Evolutionary conservation across 345 rosid species (phyloP), one percentile per base, ranked within the genome.

Genomic region (Gossypium mustelinum): DNA sequence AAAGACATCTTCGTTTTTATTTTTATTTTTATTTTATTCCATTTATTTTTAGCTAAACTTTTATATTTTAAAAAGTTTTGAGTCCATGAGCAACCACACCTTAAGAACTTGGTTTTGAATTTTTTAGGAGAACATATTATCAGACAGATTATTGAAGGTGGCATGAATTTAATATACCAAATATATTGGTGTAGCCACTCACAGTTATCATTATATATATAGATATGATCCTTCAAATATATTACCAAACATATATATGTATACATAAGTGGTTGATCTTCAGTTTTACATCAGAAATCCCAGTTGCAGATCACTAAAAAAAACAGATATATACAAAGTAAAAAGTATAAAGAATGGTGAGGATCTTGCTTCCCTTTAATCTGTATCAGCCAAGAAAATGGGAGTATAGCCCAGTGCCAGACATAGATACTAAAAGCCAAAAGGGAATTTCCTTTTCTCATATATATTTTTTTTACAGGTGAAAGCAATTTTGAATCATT

Each of bases 401-500:
- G 62, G 34, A 58, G 62, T 11, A 24, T 14, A 58, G 59, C 11
- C 59, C 59, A 56, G 59, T n/a, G 62, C 62, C 27, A 24, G 62
- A 58, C 29, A 22, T 57, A 10, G 62, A 22, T 22, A 57, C 62
- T 22, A 58, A 58, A 58, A 58, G 29, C 62, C 62, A 58, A 58
- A 58, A 58, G 62, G 62, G 62, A 11, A 22, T 58, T 22, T 58
- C 11, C 29, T 58, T 58, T 58, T 58, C 3, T 45, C 29, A 25
- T 50, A 4, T 56, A 7, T 3, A n/a, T 11, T 74, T 29, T 16
- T 11, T 39, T 39, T 20, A 47, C 61, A 45, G 70, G 64, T 54
- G 54, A 72, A 59, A 67, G 64, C 51, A 44, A 48, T 61, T 10
- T 22, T 70, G 75, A 75, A 79, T 79, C 34, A 71, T 79, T 71